A percentile compares a stretch with the other conserved stretches of the same genome.
These are phyloP conservation scores for Parsonsia alboflavescens DNA, from an alignment of 257 asterid genomes.

Conservation along the genomic window DNA sequence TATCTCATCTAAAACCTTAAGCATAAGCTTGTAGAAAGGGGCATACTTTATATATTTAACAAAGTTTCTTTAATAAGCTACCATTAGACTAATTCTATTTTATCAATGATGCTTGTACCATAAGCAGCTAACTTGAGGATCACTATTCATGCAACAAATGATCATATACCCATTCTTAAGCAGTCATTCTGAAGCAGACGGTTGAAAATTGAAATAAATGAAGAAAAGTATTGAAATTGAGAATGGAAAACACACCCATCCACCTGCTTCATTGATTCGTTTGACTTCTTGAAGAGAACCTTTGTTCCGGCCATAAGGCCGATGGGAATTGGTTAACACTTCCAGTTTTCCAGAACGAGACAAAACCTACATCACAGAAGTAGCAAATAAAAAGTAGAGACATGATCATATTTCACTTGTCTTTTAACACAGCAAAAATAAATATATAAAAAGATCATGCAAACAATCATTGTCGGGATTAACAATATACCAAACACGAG, in stretches of 20 bases:
- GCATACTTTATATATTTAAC: neutral
- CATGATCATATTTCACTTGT: neutral
- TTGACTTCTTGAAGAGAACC: slow-evolving; percentile 69
- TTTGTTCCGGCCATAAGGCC: slow-evolving; percentile 81
- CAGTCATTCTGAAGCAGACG: neutral
- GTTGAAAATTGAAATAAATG: neutral
- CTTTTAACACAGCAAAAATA: neutral
- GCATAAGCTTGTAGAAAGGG: neutral
- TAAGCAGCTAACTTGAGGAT: neutral
- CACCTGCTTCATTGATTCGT: slow-evolving; percentile 82
- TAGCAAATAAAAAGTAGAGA: slow-evolving; percentile 3
- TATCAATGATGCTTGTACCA: neutral
- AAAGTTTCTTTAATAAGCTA: neutral
- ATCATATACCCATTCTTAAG: neutral
- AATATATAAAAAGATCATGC: neutral
- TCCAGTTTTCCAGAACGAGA: slow-evolving; percentile 75
- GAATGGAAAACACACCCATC: slow-evolving; percentile 71
- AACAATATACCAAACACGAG: slow-evolving; percentile 62
- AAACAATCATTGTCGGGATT: neutral
- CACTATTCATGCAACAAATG: neutral
- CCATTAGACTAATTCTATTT: neutral
- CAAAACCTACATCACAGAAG: slow-evolving; percentile 43
- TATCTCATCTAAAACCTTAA: neutral
- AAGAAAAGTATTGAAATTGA: neutral
- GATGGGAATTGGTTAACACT: slow-evolving; percentile 67